A percentile compares a stretch with the other conserved stretches of the same genome.
phyloP scores from a whole-genome alignment of 2,329 filamentous ascomycete genomes.

The Fusarium papillatum region DNA sequence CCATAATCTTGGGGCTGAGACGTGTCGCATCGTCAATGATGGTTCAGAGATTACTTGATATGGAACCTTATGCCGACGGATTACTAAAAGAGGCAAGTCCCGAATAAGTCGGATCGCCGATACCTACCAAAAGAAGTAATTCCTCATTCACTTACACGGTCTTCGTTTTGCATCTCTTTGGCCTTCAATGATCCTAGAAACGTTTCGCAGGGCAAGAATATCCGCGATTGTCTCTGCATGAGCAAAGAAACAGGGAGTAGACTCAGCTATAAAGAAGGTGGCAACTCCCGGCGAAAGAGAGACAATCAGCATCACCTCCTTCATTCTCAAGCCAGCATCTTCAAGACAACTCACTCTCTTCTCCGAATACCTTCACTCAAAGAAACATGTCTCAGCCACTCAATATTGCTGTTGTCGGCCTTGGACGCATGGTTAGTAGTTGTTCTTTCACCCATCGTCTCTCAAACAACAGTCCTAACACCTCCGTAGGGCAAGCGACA shows the following conservation, averaged over 20 bases:
- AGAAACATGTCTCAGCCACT: slow-evolving; percentile 16
- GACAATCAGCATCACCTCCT: not conserved
- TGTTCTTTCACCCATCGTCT: not conserved
- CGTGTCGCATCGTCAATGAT: not conserved
- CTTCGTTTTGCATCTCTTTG: not conserved
- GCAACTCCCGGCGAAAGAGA: not conserved
- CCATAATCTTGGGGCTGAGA: not conserved
- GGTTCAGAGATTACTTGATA: not conserved
- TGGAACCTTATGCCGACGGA: not conserved
- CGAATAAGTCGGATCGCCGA: not conserved
- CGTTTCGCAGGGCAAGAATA: not conserved
- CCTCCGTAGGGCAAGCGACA: slow-evolving; percentile 27
- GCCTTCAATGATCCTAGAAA: not conserved
- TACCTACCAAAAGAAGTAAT: not conserved
- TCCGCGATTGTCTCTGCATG: not conserved
- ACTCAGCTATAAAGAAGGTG: not conserved
- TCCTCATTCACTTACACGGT: not conserved
- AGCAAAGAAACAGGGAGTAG: not conserved
- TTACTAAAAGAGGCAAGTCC: not conserved
- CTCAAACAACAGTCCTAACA: not conserved
- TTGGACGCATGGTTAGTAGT: slow-evolving; percentile 31
- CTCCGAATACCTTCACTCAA: no score
- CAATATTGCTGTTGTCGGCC: slow-evolving; percentile 34
- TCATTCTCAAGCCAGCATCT: not conserved
- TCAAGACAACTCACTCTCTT: accelerated